Percentiles rank a stretch among this genome's conserved stretches.
Conservation (phyloP, 108 stramenopile species). For the Conticribra guillardii region DNA sequence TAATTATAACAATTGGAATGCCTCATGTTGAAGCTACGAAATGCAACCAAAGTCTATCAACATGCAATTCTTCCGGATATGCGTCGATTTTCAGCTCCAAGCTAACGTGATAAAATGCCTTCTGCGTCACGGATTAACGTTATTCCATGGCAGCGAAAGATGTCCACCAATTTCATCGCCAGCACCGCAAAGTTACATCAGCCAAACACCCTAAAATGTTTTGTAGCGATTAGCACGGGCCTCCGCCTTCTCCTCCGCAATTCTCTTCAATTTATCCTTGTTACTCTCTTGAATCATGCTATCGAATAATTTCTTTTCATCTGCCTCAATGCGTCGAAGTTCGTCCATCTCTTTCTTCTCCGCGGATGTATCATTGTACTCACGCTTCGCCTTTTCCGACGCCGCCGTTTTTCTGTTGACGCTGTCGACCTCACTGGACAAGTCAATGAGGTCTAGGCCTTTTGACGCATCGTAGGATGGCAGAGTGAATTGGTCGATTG, state of each 20-base stretch:
- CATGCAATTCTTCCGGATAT: too few species aligned
- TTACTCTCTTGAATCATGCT: slow-evolving; percentile 26
- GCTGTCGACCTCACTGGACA: slow-evolving; percentile 33
- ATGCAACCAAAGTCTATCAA: too few species aligned
- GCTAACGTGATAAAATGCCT: too few species aligned
- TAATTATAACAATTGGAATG: too few species aligned
- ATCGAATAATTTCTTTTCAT: slow-evolving; percentile 32
- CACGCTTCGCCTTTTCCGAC: slow-evolving; percentile 36
- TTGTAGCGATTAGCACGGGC: slow-evolving; percentile 49
- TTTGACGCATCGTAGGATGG: slow-evolving; percentile 52
- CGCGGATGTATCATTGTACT: slow-evolving; percentile 26
- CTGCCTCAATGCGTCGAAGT: slow-evolving; percentile 35
- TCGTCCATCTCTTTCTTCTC: slow-evolving; percentile 44
- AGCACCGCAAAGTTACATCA: background rate
- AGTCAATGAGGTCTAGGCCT: slow-evolving; percentile 34
- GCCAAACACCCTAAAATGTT: slow-evolving; percentile 32
- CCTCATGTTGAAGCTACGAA: too few species aligned
- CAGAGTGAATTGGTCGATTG: slow-evolving; percentile 43
- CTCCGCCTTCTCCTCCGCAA: slow-evolving; percentile 47
- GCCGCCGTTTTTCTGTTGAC: slow-evolving; percentile 45
- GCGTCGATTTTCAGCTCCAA: too few species aligned
- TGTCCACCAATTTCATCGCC: too few species aligned
- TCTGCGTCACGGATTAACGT: too few species aligned
- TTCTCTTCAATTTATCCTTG: slow-evolving; percentile 16
- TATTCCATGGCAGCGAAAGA: too few species aligned